Evolutionary conservation across 2,329 filamentous ascomycete species (phyloP).

Genomic region (Neonectria faginata): DNA sequence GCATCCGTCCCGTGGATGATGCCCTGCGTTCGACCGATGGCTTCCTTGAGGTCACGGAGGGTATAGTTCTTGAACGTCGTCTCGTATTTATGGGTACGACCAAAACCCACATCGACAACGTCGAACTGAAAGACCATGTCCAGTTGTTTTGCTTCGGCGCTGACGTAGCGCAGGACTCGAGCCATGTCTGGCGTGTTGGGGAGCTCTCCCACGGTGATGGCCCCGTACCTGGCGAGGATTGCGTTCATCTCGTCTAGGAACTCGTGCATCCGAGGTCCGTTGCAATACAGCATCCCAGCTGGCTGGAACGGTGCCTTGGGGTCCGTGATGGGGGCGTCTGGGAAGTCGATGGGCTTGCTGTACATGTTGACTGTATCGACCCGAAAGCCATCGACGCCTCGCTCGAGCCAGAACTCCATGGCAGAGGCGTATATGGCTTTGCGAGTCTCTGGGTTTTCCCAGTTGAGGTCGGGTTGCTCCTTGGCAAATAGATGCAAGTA

Average conservation of each 20-base stretch:
- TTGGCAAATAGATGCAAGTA: slow-evolving; percentile 81
- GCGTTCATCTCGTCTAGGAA: slow-evolving; percentile 74
- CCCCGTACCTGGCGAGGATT: slow-evolving; percentile 69
- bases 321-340: slow-evolving; percentile 68
- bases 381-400: slow-evolving; percentile 79
- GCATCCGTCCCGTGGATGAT: slow-evolving; percentile 65
- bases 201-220: slow-evolving; percentile 79
- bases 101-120: slow-evolving; percentile 70
- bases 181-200: slow-evolving; percentile 69
- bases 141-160: slow-evolving; percentile 67
- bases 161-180: slow-evolving; percentile 70
- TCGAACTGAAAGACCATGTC: slow-evolving; percentile 79
- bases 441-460: slow-evolving; percentile 77
- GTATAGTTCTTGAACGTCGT: slow-evolving; percentile 59
- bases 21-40: slow-evolving; percentile 62
- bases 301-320: slow-evolving; percentile 62
- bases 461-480: slow-evolving; percentile 88
- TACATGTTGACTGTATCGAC: slow-evolving; percentile 81
- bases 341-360: slow-evolving; percentile 70
- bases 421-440: slow-evolving; percentile 76
- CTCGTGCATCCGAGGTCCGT: slow-evolving; percentile 77
- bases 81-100: slow-evolving; percentile 64
- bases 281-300: slow-evolving; percentile 69
- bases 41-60: slow-evolving; percentile 61
- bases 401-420: slow-evolving; percentile 83